phyloP scores from a whole-genome alignment of 2,329 filamentous ascomycete species.

The Blastomyces silverae region DNA sequence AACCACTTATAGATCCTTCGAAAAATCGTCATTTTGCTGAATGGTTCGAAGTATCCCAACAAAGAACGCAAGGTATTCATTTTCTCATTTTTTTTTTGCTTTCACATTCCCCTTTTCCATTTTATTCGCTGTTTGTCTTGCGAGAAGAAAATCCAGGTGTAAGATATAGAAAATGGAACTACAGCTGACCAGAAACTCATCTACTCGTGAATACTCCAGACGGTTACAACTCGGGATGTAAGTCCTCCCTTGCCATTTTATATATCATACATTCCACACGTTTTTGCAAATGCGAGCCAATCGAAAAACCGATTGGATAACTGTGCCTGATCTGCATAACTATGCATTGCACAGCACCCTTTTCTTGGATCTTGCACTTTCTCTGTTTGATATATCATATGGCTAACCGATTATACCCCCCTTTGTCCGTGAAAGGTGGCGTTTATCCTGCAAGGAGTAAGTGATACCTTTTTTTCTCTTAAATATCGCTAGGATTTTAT shows the following conservation, averaged over 20 bases:
- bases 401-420: not conserved
- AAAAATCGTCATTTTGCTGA: not conserved
- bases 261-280: not conserved
- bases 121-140: not conserved
- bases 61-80: slow-evolving; percentile 8
- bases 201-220: slow-evolving; percentile 15
- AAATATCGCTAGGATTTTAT: slow-evolving; percentile 3
- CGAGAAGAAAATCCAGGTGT: not conserved
- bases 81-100: not conserved
- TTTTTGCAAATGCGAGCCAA: not conserved
- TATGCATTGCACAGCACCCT: too few species aligned
- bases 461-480: slow-evolving; percentile 7
- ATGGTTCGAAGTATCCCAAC: not conserved
- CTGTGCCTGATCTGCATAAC: not conserved
- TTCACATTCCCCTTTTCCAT: too few species aligned
- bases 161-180: slow-evolving; percentile 1
- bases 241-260: slow-evolving; percentile 7
- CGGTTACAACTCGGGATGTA: slow-evolving; percentile 22
- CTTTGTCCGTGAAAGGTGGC: slow-evolving; percentile 14
- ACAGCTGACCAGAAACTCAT: not conserved
- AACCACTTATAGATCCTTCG: slow-evolving; percentile 5
- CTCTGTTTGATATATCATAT: not conserved
- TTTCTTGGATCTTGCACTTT: not conserved
- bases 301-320: not conserved
- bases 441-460: slow-evolving; percentile 19